Evolutionary conservation across 2,329 filamentous ascomycete species (phyloP).

Genomic region (Colletotrichum cordylinicola): DNA sequence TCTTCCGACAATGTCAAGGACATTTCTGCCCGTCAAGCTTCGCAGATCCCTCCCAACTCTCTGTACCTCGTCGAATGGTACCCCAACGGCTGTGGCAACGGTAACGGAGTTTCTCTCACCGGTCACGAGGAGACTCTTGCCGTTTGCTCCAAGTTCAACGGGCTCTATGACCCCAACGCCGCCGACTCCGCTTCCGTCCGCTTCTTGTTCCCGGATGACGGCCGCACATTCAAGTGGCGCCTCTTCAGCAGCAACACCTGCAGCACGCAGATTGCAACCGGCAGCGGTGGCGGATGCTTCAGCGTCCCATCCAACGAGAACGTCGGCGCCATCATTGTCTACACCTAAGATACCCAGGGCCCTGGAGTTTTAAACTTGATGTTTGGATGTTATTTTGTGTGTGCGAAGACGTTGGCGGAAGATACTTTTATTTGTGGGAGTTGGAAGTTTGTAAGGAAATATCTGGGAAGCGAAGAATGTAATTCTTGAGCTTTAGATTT

Average conservation of each 20-base stretch:
- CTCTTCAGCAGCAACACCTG: neutral
- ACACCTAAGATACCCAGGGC: neutral
- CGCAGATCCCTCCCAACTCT: neutral
- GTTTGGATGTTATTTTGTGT: neutral
- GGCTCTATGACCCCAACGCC: neutral
- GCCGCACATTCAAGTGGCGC: neutral
- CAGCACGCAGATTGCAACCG: neutral
- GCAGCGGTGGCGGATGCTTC: neutral
- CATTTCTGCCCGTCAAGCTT: neutral
- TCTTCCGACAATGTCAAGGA: neutral
- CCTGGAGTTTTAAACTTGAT: neutral
- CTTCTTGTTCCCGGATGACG: neutral
- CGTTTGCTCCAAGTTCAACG: conserved; percentile 3
- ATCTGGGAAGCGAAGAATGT: rapidly evolving
- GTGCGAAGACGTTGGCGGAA: too few species aligned
- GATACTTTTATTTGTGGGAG: too few species aligned
- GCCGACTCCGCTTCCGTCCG: neutral
- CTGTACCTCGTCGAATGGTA: neutral
- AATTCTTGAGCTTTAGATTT: neutral
- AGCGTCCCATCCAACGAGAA: neutral
- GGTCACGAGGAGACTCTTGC: neutral
- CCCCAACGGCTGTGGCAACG: neutral
- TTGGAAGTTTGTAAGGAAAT: neutral
- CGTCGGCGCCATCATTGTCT: neutral
- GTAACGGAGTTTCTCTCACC: neutral